Evolutionary conservation across 225 moss, liverwort and hornwort genomes (phyloP).

Genomic region (Asterella californica): DNA sequence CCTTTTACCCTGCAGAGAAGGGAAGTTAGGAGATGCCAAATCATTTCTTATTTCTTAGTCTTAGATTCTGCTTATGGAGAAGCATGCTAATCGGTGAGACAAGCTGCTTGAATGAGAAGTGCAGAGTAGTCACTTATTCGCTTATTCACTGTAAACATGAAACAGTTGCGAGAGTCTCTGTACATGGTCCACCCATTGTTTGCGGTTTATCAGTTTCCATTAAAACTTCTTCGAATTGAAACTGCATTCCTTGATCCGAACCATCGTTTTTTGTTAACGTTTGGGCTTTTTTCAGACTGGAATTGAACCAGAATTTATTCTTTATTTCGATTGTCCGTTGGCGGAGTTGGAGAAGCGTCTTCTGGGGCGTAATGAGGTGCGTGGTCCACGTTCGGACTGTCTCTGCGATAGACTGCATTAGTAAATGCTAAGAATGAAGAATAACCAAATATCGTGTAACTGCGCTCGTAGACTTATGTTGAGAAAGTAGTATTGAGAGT

Average conservation of each 20-base stretch:
- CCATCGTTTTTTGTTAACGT: not conserved
- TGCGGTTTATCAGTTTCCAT: not conserved
- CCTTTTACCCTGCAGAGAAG: not conserved
- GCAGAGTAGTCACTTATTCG: not conserved
- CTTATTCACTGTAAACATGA: not conserved
- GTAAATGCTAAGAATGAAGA: not conserved
- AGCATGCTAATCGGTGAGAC: not conserved
- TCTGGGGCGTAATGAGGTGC: constrained; percentile 84
- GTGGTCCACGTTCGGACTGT: not conserved
- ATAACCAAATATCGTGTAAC: not conserved
- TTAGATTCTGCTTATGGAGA: not conserved
- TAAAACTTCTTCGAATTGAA: not conserved
- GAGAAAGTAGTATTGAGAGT: too few species aligned
- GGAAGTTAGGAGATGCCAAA: not conserved
- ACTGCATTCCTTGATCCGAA: not conserved
- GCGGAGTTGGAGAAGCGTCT: constrained; percentile 82
- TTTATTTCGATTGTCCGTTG: constrained; percentile 83
- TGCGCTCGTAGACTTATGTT: not conserved
- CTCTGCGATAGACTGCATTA: not conserved
- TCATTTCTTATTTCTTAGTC: too few species aligned
- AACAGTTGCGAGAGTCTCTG: not conserved
- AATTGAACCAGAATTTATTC: constrained; percentile 74
- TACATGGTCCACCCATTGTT: not conserved
- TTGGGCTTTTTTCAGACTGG: constrained; percentile 55
- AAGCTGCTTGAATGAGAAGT: not conserved